A percentile compares a stretch with the other conserved stretches of the same genome.
phyloP scores from a whole-genome alignment of 176 grass and related monocot genomes.

The Tillandsia leiboldiana region DNA sequence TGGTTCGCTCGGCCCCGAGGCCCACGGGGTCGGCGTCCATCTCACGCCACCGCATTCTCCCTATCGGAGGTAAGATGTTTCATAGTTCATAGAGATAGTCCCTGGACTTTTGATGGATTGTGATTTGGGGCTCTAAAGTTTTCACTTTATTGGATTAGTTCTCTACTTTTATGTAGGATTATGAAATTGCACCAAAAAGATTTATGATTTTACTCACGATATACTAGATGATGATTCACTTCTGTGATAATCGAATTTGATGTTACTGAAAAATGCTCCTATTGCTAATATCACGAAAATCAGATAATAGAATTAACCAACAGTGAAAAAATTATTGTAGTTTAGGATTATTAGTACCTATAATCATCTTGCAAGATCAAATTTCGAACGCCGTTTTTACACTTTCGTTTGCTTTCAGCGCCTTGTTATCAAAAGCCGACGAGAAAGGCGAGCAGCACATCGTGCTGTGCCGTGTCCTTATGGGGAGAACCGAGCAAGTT shows the following conservation, averaged over 20 bases:
- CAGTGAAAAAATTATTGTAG: too few relatives aligned
- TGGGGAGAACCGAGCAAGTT: slow-evolving; percentile 53
- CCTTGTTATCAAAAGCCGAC: slow-evolving; percentile 43
- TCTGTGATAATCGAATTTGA: too few relatives aligned
- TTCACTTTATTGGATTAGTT: background rate
- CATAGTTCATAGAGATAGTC: too few relatives aligned
- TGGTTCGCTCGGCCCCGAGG: slow-evolving; percentile 14
- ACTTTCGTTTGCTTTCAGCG: slow-evolving; percentile 23
- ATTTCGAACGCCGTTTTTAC: background rate
- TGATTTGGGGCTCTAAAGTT: too few relatives aligned
- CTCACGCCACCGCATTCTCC: slow-evolving; percentile 53
- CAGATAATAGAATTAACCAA: too few relatives aligned
- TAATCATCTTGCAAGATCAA: too few relatives aligned
- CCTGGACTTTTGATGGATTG: too few relatives aligned
- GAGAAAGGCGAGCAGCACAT: slow-evolving; percentile 54
- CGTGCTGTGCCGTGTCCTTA: slow-evolving; percentile 68
- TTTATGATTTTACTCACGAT: background rate
- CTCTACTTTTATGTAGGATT: background rate
- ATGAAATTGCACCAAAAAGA: too few relatives aligned
- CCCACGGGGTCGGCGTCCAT: slow-evolving; percentile 63
- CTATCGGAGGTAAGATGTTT: slow-evolving; percentile 39
- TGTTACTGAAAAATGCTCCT: too few relatives aligned
- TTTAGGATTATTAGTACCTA: too few relatives aligned
- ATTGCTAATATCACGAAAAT: too few relatives aligned
- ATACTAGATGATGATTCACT: background rate